A percentile compares a stretch with the other conserved stretches of the same genome.
Conservation (phyloP, 257 asterid genomes). For the Rauvolfia tetraphylla region DNA sequence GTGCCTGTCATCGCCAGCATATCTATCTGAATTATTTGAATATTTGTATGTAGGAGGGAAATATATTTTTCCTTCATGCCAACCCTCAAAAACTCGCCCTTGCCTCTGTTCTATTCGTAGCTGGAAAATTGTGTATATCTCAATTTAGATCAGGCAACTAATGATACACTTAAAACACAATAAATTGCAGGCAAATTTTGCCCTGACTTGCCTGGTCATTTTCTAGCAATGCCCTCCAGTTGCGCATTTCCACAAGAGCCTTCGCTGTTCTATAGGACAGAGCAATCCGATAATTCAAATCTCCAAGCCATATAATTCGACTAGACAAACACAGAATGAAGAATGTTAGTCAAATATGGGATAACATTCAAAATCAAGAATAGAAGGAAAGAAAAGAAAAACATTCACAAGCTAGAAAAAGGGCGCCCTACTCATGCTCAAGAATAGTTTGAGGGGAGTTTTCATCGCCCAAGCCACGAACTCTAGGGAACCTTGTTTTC, state of each 20-base stretch:
- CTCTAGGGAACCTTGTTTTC: slow-evolving; percentile 94
- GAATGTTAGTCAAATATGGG: neutral
- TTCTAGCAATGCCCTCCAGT: slow-evolving; percentile 91
- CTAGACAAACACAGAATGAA: slow-evolving; percentile 35
- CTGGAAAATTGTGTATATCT: slow-evolving; percentile 35
- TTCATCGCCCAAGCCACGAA: slow-evolving; percentile 59
- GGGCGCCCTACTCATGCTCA: slow-evolving; percentile 76
- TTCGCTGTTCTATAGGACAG: slow-evolving; percentile 87
- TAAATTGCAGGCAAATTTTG: neutral
- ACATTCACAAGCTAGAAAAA: neutral
- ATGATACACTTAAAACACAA: neutral
- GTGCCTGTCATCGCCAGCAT: slow-evolving; percentile 72
- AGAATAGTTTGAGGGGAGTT: slow-evolving; percentile 86
- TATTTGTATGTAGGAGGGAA: slow-evolving; percentile 95
- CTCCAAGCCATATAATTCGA: slow-evolving; percentile 97
- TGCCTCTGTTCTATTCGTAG: slow-evolving; percentile 68
- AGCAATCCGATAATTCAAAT: slow-evolving; percentile 84
- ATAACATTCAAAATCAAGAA: slow-evolving; percentile 5
- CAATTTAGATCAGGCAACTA: neutral
- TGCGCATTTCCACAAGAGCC: slow-evolving; percentile 95
- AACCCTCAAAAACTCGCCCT: slow-evolving; percentile 77
- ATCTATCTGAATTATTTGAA: slow-evolving; percentile 78
- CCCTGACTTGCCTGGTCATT: slow-evolving; percentile 76
- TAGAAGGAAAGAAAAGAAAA: neutral
- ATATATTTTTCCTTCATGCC: slow-evolving; percentile 84